Evolutionary conservation across 371 early-diverging fungal genomes (phyloP).

Genomic region (Basidiobolus meristosporus): DNA sequence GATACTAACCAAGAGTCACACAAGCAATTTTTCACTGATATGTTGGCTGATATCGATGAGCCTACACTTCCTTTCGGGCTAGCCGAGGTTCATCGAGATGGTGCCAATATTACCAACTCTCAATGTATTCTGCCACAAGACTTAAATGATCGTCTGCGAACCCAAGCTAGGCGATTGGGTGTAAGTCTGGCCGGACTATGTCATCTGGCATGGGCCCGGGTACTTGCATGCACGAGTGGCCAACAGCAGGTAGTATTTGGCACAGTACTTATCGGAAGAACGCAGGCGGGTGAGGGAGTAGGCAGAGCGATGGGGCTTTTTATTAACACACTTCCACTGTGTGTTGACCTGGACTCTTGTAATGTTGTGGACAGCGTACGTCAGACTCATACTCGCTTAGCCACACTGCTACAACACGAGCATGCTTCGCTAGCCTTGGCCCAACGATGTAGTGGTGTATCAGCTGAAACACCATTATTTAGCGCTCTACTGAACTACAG

Average conservation of each 20-base stretch:
- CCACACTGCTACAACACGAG: conserved; percentile 3
- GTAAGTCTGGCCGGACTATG: conserved; percentile 5
- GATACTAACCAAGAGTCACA: too few relatives aligned
- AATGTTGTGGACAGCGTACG: conserved; percentile 3
- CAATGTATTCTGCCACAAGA: conserved; percentile 3
- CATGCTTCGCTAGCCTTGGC: conserved; percentile 5
- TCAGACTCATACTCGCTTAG: background rate
- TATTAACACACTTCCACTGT: conserved; percentile 5
- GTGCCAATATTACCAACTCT: background rate
- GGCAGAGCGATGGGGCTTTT: conserved; percentile 2
- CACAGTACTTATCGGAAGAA: conserved; percentile 3
- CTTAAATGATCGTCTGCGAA: conserved; percentile 2
- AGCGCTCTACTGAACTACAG: conserved; percentile 6
- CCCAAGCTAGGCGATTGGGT: conserved; percentile 1
- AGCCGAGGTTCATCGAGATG: conserved; percentile 1
- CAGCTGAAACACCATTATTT: conserved; percentile 6
- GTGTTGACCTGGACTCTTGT: conserved; percentile 1
- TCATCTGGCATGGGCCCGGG: conserved; percentile 4
- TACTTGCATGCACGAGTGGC: conserved; percentile 1
- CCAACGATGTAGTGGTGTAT: conserved; percentile 7
- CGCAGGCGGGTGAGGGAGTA: background rate
- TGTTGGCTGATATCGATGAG: conserved; percentile 4
- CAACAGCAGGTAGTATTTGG: conserved; percentile 5
- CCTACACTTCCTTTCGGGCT: conserved; percentile 5
- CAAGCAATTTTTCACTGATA: conserved; percentile 1